Conservation (phyloP, 2,329 filamentous ascomycete genomes). For the Acephala macrosclerotiorum region DNA sequence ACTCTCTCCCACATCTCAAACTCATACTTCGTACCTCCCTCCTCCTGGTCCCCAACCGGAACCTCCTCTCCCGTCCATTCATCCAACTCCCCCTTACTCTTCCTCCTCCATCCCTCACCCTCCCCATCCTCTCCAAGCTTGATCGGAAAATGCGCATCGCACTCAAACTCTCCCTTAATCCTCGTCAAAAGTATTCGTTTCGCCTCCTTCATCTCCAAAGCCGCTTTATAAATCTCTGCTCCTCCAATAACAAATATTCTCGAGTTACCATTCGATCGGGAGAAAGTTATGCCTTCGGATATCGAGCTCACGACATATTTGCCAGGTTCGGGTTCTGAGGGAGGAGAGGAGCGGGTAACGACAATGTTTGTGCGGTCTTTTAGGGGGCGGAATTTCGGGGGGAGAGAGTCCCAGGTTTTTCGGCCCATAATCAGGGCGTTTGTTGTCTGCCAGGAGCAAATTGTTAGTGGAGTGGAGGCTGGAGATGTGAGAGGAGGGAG, state of each 20-base stretch:
- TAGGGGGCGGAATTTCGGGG: conserved; percentile 78
- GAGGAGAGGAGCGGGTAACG: conserved; percentile 63
- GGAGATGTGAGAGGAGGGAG: not conserved
- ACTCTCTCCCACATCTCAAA: conserved; percentile 77
- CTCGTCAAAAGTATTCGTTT: conserved; percentile 74
- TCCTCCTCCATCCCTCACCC: conserved; percentile 59
- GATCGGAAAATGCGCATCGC: conserved; percentile 78
- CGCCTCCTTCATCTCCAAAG: conserved; percentile 65
- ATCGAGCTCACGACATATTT: conserved; percentile 23
- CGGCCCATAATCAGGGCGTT: conserved; percentile 97
- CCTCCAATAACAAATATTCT: conserved; percentile 88
- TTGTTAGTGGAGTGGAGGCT: not conserved
- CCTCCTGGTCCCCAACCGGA: conserved; percentile 62
- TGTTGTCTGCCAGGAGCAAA: conserved; percentile 20
- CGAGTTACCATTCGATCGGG: not conserved
- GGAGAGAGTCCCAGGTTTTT: conserved; percentile 95
- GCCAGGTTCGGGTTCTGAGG: not conserved
- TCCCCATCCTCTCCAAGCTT: conserved; percentile 49
- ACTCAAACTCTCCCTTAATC: conserved; percentile 74
- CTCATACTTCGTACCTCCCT: conserved; percentile 71
- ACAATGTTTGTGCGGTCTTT: conserved; percentile 84
- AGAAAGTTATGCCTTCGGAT: conserved; percentile 17
- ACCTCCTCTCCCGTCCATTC: conserved; percentile 72
- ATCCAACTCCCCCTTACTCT: conserved; percentile 59
- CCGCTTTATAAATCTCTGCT: conserved; percentile 80